Percentiles rank a stretch among this genome's conserved stretches.
Conservation (phyloP, 2,329 filamentous ascomycete genomes). For the Diatrype stigma region DNA sequence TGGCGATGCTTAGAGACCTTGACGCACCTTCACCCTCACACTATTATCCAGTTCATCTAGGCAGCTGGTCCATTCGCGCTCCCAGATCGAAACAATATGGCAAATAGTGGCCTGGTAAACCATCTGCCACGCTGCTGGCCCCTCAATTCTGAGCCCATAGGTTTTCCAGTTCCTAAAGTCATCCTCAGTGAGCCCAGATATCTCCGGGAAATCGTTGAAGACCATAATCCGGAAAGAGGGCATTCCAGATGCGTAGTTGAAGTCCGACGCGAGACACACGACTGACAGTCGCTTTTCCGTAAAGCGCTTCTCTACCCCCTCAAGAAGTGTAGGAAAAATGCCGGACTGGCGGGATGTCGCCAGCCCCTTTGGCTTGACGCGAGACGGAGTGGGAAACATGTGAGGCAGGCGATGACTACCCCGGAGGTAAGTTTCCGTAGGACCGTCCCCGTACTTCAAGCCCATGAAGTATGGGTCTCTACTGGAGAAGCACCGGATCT, state of each 20-base stretch:
- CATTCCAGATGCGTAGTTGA: neutral
- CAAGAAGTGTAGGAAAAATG: neutral
- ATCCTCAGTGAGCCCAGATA: neutral
- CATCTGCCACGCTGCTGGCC: neutral
- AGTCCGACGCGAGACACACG: neutral
- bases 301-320: neutral
- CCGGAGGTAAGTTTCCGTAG: neutral
- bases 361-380: neutral
- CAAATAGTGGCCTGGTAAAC: neutral
- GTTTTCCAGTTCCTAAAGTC: neutral
- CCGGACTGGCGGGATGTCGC: neutral
- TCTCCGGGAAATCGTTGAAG: neutral
- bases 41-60: neutral
- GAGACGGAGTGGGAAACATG: neutral
- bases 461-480: neutral
- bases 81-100: neutral
- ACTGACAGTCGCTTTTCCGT: neutral
- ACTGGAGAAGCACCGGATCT: neutral
- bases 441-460: neutral
- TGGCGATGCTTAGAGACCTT: too few relatives aligned
- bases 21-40: neutral
- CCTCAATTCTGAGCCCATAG: neutral
- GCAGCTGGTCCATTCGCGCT: neutral
- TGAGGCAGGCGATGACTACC: neutral
- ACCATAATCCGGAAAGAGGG: neutral